A percentile compares a stretch with the other conserved stretches of the same genome.
These are phyloP conservation scores for Asterella californica DNA, from an alignment of 225 moss, liverwort and hornwort genomes.

Conservation along the genomic window DNA sequence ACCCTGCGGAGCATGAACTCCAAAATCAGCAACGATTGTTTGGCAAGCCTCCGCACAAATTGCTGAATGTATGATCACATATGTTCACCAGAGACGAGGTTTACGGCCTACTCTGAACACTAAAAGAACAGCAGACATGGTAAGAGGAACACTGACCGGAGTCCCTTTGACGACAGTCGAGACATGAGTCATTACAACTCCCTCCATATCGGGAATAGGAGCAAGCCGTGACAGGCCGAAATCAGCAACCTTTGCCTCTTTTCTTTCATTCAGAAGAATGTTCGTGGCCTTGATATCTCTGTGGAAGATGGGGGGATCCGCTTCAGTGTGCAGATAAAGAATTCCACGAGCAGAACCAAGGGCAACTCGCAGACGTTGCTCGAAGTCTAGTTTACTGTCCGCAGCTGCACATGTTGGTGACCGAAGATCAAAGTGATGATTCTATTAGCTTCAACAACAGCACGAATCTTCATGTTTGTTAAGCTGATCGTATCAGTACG, in stretches of 20 bases:
- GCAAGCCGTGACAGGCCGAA: constrained; percentile 52
- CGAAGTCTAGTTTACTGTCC: constrained; percentile 12
- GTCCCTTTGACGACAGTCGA: constrained; percentile 50
- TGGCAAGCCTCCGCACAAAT: not conserved
- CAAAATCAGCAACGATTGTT: not conserved
- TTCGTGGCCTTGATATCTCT: constrained; percentile 55
- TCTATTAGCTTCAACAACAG: not conserved
- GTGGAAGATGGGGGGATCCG: constrained; percentile 50
- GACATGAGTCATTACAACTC: constrained; percentile 27
- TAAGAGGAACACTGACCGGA: constrained; percentile 24
- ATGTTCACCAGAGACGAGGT: not conserved
- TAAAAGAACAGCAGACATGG: not conserved
- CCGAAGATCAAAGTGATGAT: not conserved
- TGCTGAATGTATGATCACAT: not conserved
- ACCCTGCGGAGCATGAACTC: constrained; percentile 24
- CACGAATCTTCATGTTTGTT: not conserved
- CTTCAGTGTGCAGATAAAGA: constrained; percentile 43
- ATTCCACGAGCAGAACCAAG: constrained; percentile 39
- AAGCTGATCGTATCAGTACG: too few relatives aligned
- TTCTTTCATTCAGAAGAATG: constrained; percentile 42
- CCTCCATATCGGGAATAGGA: constrained; percentile 26
- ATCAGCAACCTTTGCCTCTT: constrained; percentile 50
- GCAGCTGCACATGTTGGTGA: not conserved
- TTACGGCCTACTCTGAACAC: not conserved
- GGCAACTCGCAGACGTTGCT: constrained; percentile 25